Base-by-base conservation (phyloP, 768 basidiomycete genomes). In the Mycena pura region DNA sequence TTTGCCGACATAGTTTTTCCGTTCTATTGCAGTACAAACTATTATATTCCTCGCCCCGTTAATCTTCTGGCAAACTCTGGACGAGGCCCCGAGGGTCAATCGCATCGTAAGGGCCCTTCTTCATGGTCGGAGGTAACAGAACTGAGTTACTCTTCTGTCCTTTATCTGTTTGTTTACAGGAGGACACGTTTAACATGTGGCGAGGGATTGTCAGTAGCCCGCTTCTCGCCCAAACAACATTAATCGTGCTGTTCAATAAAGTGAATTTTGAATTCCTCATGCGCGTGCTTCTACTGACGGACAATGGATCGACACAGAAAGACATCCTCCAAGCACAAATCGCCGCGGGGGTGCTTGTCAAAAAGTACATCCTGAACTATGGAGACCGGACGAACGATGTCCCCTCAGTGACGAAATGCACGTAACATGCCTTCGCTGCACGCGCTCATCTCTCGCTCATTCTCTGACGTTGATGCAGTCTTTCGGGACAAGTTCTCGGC, bases 1-100 rank as follows among this genome's bases (percentile, higher is more conserved):
- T 36, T 36, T 36, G 34, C 17, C 17, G 34, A 36, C 34, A 36
- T 36, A 17, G 17, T 36, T 36, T 36, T 36, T 36, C 34, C 34
- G 17, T 36, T 36, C 34, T 17, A 36, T 36, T 58, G 19, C 34
- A 77, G 81, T 84, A n/a, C 78, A 84, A 70, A 83, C 85, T 3
- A 84, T 86, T 62, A 85, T 86, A 57, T 87, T 86, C 69, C 77
- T 86, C 28, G 85, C 82, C 1, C 86, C 85, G 0, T 76, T 86
- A 11, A 74, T 78, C 0, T 84, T 86, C 67, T 82, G 86, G 63
- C 80, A 86, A 57, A 76, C 77, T 52, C 79, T 87, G 14, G 79
- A 83, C 9, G 86, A 86, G 52, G 71, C 85, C 59, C 70, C 72
- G 15, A 72, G 69, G 39, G 74, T 84, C 2, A 87, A 87, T 61